Evolutionary conservation across 441 rosid genomes (phyloP).

Genomic region (Raphanus hybrid): DNA sequence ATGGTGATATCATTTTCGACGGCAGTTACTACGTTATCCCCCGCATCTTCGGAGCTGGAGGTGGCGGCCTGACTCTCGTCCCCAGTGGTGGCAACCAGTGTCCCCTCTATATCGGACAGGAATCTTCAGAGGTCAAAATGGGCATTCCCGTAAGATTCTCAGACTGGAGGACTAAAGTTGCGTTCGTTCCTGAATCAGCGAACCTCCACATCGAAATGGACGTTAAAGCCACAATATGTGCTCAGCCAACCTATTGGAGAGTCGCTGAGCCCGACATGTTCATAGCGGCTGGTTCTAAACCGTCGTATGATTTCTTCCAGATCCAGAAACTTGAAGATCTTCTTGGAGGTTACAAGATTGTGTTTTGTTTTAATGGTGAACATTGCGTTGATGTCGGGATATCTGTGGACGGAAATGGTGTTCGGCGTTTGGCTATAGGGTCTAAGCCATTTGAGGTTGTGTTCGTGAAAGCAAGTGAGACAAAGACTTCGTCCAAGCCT

Average conservation of each 20-base stretch:
- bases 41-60: too few species aligned
- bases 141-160: too few species aligned
- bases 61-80: too few species aligned
- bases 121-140: too few species aligned
- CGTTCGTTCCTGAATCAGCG: too few species aligned
- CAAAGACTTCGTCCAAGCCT: not conserved
- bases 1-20: not conserved
- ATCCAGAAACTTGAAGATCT: not conserved
- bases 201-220: too few species aligned
- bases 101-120: too few species aligned
- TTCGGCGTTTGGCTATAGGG: conserved; percentile 48
- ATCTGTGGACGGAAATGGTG: conserved; percentile 25
- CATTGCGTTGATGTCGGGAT: not conserved
- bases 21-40: not conserved
- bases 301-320: not conserved
- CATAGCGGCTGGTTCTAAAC: not conserved
- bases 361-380: not conserved
- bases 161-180: too few species aligned
- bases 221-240: too few species aligned
- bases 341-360: not conserved
- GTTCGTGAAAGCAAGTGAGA: not conserved
- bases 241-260: too few species aligned
- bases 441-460: not conserved
- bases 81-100: too few species aligned
- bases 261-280: not conserved